Conservation (phyloP, 805 yeast genomes). For the Priceomyces haplophilus region DNA sequence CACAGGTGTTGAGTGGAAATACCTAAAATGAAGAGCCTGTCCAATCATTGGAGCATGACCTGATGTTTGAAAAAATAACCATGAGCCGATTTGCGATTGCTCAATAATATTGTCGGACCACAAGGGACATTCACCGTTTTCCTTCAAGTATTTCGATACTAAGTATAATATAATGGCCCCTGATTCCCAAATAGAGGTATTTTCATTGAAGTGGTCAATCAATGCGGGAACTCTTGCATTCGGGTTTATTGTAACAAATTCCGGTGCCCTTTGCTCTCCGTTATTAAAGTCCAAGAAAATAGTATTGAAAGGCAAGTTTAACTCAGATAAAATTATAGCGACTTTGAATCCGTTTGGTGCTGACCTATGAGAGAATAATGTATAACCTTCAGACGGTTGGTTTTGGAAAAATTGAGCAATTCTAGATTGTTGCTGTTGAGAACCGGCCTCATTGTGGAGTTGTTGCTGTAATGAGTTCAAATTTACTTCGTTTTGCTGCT, state of each 20-base stretch:
- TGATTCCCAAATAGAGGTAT: slow-evolving; percentile 88
- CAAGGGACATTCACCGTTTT: slow-evolving; percentile 64
- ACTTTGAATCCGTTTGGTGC: slow-evolving; percentile 97
- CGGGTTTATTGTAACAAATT: slow-evolving; percentile 90
- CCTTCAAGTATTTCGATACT: slow-evolving; percentile 63
- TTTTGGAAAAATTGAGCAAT: slow-evolving; percentile 69
- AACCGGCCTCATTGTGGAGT: slow-evolving; percentile 41
- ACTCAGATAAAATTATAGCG: slow-evolving; percentile 82
- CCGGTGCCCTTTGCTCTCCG: slow-evolving; percentile 92
- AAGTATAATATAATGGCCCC: slow-evolving; percentile 87
- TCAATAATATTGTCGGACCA: slow-evolving; percentile 79
- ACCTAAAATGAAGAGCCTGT: slow-evolving; percentile 90
- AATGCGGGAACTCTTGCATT: slow-evolving; percentile 95
- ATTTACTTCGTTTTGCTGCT: slow-evolving; percentile 41
- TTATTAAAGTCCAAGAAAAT: slow-evolving; percentile 80
- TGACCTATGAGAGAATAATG: slow-evolving; percentile 76
- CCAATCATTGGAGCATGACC: slow-evolving; percentile 99
- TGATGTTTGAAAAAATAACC: slow-evolving; percentile 93
- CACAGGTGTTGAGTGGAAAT: slow-evolving; percentile 81
- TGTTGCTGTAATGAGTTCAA: slow-evolving; percentile 43
- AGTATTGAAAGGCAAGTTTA: slow-evolving; percentile 75
- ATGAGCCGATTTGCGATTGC: slow-evolving; percentile 78
- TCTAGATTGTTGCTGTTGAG: slow-evolving; percentile 47
- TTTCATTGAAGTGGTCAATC: slow-evolving; percentile 80
- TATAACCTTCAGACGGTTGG: slow-evolving; percentile 78